phyloP scores from a whole-genome alignment of 805 yeast genomes.

The Hanseniaspora vineae region DNA sequence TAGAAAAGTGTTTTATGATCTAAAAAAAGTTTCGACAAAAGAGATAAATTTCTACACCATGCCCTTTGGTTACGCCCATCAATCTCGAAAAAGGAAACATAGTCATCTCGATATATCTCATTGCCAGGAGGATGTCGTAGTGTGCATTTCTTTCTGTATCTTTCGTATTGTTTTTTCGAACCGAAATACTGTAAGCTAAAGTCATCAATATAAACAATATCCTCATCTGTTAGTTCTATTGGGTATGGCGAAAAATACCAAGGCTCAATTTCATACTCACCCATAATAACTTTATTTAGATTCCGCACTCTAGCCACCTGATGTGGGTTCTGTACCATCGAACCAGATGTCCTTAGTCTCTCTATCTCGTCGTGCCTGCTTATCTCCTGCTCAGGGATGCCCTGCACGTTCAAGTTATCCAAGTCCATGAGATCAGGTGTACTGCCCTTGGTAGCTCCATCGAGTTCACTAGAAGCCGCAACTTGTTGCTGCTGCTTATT shows the following conservation, averaged over 20 bases:
- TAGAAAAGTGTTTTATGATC: slow-evolving; percentile 95
- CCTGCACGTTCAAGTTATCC: slow-evolving; percentile 78
- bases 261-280: slow-evolving; percentile 87
- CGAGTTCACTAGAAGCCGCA: slow-evolving; percentile 14
- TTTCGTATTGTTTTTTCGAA: slow-evolving; percentile 78
- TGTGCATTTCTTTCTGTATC: slow-evolving; percentile 79
- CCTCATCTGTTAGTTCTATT: slow-evolving; percentile 84
- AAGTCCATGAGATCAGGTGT: slow-evolving; percentile 63
- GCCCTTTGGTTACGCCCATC: slow-evolving; percentile 94
- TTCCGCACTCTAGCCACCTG: slow-evolving; percentile 90
- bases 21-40: slow-evolving; percentile 76
- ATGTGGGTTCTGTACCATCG: slow-evolving; percentile 82
- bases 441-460: not conserved
- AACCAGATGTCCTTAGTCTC: slow-evolving; percentile 85
- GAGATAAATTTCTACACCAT: slow-evolving; percentile 93
- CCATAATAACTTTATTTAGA: slow-evolving; percentile 64
- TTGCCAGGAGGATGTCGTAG: slow-evolving; percentile 97
- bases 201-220: slow-evolving; percentile 81
- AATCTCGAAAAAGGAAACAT: slow-evolving; percentile 90
- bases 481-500: slow-evolving; percentile 10
- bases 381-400: slow-evolving; percentile 53
- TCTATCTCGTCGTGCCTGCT: slow-evolving; percentile 88
- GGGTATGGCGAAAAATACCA: slow-evolving; percentile 99
- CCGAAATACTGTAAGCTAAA: slow-evolving; percentile 83
- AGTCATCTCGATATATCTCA: slow-evolving; percentile 87